Evolutionary conservation across 2,329 filamentous ascomycete species (phyloP).

Genomic region (Paraphaeosphaeria minitans): DNA sequence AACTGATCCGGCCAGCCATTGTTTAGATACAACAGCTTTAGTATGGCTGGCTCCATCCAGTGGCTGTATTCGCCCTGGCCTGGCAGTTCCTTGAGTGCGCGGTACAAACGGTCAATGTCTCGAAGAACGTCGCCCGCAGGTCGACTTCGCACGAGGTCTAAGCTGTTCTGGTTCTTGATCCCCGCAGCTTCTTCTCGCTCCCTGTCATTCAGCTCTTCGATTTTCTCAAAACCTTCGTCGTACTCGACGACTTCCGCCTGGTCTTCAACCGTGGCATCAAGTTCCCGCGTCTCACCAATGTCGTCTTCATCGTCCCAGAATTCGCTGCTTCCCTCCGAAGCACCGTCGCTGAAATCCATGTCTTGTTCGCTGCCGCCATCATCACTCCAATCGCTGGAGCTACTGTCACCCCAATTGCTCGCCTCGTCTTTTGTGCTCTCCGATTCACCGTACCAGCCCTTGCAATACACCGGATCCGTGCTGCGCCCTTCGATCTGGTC

Average conservation of each 20-base stretch:
- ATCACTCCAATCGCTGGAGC: background rate
- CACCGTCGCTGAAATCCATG: background rate
- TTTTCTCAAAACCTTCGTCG: conserved; percentile 11
- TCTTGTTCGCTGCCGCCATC: background rate
- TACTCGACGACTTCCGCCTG: background rate
- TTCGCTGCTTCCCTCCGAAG: background rate
- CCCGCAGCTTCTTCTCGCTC: conserved; percentile 10
- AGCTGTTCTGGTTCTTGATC: conserved; percentile 15
- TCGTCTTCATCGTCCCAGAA: conserved; percentile 7
- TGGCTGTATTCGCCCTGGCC: conserved; percentile 8
- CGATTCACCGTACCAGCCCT: conserved; percentile 1
- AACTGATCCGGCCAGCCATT: conserved; percentile 25
- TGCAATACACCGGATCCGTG: conserved; percentile 1
- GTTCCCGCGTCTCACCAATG: background rate
- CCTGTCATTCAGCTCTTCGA: conserved; percentile 16
- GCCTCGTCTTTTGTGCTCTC: background rate
- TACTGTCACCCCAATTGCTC: conserved; percentile 7
- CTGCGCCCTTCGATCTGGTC: conserved; percentile 4
- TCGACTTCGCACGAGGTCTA: conserved; percentile 17
- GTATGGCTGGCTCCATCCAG: background rate
- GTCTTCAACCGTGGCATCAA: background rate
- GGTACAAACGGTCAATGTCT: conserved; percentile 22
- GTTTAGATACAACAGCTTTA: conserved; percentile 9
- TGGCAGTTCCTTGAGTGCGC: conserved; percentile 18
- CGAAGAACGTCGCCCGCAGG: conserved; percentile 21